Conservation (phyloP, 768 basidiomycete species). For the Naganishia vishniacii region DNA sequence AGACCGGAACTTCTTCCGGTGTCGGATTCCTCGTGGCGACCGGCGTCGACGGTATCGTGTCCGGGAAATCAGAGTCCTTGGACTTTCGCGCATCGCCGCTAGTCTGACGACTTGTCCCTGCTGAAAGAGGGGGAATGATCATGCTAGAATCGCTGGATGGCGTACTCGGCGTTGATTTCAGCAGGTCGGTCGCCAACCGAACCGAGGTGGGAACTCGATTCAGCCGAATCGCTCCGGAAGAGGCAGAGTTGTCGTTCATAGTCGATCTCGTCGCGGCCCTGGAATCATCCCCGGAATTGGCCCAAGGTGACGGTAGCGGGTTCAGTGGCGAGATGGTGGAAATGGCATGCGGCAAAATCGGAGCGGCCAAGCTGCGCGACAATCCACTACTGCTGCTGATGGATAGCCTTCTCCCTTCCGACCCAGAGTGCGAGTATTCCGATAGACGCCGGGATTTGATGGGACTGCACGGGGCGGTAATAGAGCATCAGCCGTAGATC, state of each 20-base stretch:
- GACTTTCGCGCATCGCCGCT: background rate
- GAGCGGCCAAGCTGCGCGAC: constrained; percentile 13
- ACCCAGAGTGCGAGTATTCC: constrained; percentile 6
- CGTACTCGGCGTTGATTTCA: constrained; percentile 35
- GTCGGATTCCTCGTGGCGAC: constrained; percentile 34
- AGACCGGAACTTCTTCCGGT: constrained; percentile 28
- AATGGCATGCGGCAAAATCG: constrained; percentile 31
- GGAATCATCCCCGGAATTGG: constrained; percentile 21
- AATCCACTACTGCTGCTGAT: constrained; percentile 16
- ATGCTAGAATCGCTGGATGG: constrained; percentile 14
- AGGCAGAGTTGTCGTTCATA: constrained; percentile 1
- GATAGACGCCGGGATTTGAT: constrained; percentile 15
- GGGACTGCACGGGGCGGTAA: background rate
- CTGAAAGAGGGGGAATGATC: background rate
- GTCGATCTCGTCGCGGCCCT: background rate
- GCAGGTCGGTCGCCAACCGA: constrained; percentile 50
- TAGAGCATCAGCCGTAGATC: too few species aligned
- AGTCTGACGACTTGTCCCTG: constrained; percentile 10
- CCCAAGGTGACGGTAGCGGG: constrained; percentile 46
- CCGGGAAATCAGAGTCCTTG: background rate
- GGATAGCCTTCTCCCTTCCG: constrained; percentile 18
- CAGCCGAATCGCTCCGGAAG: constrained; percentile 46
- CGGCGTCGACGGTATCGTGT: constrained; percentile 34
- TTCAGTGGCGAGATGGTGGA: constrained; percentile 47
- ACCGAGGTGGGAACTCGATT: constrained; percentile 52